Conservation (phyloP, 192 early-diverging fungal species). For the Coemansia biformis region DNA sequence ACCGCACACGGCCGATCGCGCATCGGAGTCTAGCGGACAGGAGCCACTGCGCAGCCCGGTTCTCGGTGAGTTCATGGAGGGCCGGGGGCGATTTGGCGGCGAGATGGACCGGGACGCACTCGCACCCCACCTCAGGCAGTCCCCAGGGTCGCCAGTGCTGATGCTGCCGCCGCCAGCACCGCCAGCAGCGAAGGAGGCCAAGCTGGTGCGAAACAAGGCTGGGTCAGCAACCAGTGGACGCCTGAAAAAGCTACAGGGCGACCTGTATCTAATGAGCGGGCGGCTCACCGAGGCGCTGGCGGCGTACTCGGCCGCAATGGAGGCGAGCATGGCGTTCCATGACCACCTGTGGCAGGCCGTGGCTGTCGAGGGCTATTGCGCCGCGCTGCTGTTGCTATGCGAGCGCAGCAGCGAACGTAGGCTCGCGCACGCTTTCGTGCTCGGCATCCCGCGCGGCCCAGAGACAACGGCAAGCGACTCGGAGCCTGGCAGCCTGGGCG, state of each 20-base stretch:
- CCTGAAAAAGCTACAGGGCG: slow-evolving; percentile 48
- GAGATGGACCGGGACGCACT: slow-evolving; percentile 36
- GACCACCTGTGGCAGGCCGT: slow-evolving; percentile 50
- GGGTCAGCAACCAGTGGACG: slow-evolving; percentile 21
- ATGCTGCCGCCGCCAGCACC: slow-evolving; percentile 1
- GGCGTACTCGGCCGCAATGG: slow-evolving; percentile 30
- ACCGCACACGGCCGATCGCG: too few species aligned
- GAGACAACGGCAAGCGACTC: not conserved
- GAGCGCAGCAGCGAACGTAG: slow-evolving; percentile 17
- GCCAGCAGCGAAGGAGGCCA: slow-evolving; percentile 5
- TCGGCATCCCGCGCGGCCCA: not conserved
- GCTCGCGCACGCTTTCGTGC: slow-evolving; percentile 11
- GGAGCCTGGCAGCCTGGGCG: not conserved
- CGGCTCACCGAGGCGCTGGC: slow-evolving; percentile 38
- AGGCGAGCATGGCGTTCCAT: slow-evolving; percentile 19
- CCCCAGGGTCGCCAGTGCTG: not conserved
- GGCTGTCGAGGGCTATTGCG: slow-evolving; percentile 48
- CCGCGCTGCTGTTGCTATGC: slow-evolving; percentile 40
- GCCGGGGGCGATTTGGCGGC: slow-evolving; percentile 19
- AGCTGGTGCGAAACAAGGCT: slow-evolving; percentile 1
- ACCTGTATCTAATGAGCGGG: slow-evolving; percentile 43
- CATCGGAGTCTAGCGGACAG: too few species aligned
- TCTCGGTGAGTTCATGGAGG: slow-evolving; percentile 2
- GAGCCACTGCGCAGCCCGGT: not conserved
- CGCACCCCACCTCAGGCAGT: slow-evolving; percentile 1